Conservation (phyloP, 225 moss, liverwort and hornwort species). For the Thuidium tamariscinum region DNA sequence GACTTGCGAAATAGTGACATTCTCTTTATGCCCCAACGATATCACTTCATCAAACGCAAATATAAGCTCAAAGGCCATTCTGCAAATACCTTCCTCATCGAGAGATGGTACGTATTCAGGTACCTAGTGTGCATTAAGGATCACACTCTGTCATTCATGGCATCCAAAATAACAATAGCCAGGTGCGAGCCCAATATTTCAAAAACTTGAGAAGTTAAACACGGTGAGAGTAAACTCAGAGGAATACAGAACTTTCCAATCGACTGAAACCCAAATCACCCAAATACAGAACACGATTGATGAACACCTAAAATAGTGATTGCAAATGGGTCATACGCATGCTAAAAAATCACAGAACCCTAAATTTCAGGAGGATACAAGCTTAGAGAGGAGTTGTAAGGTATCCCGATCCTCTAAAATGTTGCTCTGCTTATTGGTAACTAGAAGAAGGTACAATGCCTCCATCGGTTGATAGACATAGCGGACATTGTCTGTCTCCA, state of each 20-base stretch:
- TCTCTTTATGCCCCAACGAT: constrained; percentile 89
- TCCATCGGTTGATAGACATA: constrained; percentile 98
- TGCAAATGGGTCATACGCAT: background rate
- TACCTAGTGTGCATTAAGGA: constrained; percentile 47
- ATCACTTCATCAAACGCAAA: constrained; percentile 96
- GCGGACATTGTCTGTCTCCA: constrained; percentile 95
- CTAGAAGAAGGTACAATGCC: constrained; percentile 80
- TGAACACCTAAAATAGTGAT: background rate
- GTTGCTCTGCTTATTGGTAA: constrained; percentile 95
- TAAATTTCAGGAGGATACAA: constrained; percentile 53
- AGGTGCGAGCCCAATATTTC: background rate
- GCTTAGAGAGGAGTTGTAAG: constrained; percentile 77
- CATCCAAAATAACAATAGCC: background rate
- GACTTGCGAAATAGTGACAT: constrained; percentile 86
- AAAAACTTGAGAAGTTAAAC: background rate
- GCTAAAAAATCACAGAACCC: background rate
- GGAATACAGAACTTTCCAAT: background rate
- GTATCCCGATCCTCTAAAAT: constrained; percentile 96
- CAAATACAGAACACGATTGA: background rate
- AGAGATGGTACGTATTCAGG: constrained; percentile 87
- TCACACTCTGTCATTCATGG: background rate
- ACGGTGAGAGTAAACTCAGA: background rate
- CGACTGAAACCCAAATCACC: background rate
- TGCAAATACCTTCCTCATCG: constrained; percentile 90
- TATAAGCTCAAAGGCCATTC: constrained; percentile 84